Conservation (phyloP, 495 filamentous ascomycete genomes). For the Daldinia childiae region DNA sequence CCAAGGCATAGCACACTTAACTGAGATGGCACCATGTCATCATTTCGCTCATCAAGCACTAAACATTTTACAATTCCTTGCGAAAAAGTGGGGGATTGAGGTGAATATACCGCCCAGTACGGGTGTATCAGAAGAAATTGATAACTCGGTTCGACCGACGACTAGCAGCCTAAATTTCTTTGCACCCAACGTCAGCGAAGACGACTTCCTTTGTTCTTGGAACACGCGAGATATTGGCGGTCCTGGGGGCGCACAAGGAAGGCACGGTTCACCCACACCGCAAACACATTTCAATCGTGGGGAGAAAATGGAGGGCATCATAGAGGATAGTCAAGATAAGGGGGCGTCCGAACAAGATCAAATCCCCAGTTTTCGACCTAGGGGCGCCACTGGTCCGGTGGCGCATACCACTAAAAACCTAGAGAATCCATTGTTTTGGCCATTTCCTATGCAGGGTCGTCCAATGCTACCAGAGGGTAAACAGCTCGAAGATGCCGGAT, state of each 20-base stretch:
- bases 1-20: slow-evolving; percentile 60
- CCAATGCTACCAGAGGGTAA: slow-evolving; percentile 57
- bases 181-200: slow-evolving; percentile 55
- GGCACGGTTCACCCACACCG: slow-evolving; percentile 12
- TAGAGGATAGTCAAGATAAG: slow-evolving; percentile 18
- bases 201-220: slow-evolving; percentile 54
- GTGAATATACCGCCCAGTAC: slow-evolving; percentile 48
- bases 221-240: slow-evolving; percentile 19
- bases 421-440: slow-evolving; percentile 63
- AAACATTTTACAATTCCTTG: slow-evolving; percentile 65
- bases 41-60: slow-evolving; percentile 66
- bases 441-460: slow-evolving; percentile 64
- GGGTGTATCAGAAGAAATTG: slow-evolving; percentile 34
- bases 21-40: slow-evolving; percentile 67
- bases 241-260: slow-evolving; percentile 16
- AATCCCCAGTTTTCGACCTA: slow-evolving; percentile 2
- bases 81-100: slow-evolving; percentile 66
- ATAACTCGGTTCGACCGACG: slow-evolving; percentile 48
- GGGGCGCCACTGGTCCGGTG: background rate
- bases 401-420: slow-evolving; percentile 26
- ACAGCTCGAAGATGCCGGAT: slow-evolving; percentile 58
- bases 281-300: slow-evolving; percentile 20
- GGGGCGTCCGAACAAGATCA: slow-evolving; percentile 34
- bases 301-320: slow-evolving; percentile 41
- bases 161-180: slow-evolving; percentile 63